phyloP scores from a whole-genome alignment of 148 eudicot genomes.

The Oxyria digyna region DNA sequence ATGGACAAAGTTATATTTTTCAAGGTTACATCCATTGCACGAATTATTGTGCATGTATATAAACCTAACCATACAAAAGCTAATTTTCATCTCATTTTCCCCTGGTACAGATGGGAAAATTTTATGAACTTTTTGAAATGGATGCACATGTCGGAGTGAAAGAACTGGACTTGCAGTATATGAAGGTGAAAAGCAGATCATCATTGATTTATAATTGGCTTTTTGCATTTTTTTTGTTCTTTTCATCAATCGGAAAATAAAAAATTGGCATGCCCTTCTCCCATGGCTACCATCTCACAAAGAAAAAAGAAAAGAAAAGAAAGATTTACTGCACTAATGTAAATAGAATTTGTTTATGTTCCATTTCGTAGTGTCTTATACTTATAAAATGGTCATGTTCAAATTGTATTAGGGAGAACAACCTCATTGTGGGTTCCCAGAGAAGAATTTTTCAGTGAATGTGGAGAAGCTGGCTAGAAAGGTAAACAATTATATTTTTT shows the following conservation, averaged over 20 bases:
- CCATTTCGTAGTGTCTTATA: background rate
- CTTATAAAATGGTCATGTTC: background rate
- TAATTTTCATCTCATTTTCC: conserved; percentile 5
- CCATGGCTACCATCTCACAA: background rate
- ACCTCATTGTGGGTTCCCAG: conserved; percentile 99
- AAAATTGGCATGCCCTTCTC: background rate
- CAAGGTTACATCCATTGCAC: conserved; percentile 40
- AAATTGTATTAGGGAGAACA: conserved; percentile 65
- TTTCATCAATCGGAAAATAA: background rate
- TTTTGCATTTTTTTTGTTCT: background rate
- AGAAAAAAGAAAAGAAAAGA: background rate
- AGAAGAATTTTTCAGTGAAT: conserved; percentile 73
- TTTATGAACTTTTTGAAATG: conserved; percentile 97
- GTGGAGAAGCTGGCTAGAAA: conserved; percentile 87
- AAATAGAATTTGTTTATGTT: background rate
- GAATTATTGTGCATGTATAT: background rate
- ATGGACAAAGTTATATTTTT: conserved; percentile 99
- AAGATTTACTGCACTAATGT: background rate
- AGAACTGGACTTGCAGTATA: conserved; percentile 95
- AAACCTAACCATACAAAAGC: background rate
- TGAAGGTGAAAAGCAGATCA: conserved; percentile 52
- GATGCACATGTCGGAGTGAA: conserved; percentile 94
- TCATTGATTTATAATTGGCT: background rate
- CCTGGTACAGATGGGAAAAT: conserved; percentile 83
- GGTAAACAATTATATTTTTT: conserved; percentile 24